Evolutionary conservation across 202 grass and related monocot genomes (phyloP), one percentile per base, ranked within the genome.

Genomic region (Panicum hallii): DNA sequence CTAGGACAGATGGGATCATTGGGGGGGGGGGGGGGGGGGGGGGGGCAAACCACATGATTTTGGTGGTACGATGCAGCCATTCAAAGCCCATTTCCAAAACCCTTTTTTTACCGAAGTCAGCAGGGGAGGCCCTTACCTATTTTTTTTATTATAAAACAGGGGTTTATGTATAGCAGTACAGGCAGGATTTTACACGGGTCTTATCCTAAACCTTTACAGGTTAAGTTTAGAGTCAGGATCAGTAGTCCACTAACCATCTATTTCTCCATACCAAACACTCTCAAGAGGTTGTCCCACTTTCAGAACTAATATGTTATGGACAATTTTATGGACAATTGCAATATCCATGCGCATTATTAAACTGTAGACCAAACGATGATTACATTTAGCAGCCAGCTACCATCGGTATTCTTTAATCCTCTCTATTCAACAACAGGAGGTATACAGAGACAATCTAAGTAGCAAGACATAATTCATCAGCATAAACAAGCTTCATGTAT

Each of bases 351-450:
- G 60, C 50, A 77, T 49, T 40, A 32, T 44, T 77, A 79, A 62
- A 75, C 11, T 62, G 67, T 52, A 19, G 34, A 74, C 20, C n/a
- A 78, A 17, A 45, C 63, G 42, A 52, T 71, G 36, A 36, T n/a
- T 75, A 20, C 30, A 74, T 67, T 88, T 50, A 74, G 50, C 23
- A 70, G 45, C 44, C 78, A 72, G 42, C 41, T 11, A 23, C 54
- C 52, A 34, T 6, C 14, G 49, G 15, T 60, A 74, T 67, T 78
- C 30, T 70, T 30, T 84, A 49, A 44, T 61, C 47, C 5, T 23
- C n/a, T 80, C 17, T 63, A 72, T 50, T 50, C 26, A 74, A 89
- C 15, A 52, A 70, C 42, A 70, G 40, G 79, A 68, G 47, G 43
- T 67, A 26, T 28, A 9, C 28, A 83, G 9, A 79, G 17, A 66